A percentile compares a stretch with the other conserved stretches of the same genome.
Evolutionary conservation across 1,284 basidiomycete species (phyloP).

Genomic region (Kwoniella shivajii): DNA sequence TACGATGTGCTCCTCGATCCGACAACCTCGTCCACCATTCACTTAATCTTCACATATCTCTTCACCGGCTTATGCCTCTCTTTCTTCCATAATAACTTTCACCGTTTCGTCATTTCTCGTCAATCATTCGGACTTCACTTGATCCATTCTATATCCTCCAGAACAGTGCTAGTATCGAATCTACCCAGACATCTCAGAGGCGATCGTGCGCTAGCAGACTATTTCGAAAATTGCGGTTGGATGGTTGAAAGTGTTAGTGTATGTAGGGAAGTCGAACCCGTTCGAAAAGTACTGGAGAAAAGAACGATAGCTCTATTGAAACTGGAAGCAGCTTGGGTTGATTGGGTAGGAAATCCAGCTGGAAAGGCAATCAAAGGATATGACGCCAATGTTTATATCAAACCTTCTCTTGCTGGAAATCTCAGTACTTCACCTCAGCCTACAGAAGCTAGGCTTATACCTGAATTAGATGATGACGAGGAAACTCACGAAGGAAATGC

Average conservation of each 20-base stretch:
- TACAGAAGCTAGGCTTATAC: constrained; percentile 36
- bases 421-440: constrained; percentile 56
- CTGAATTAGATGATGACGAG: constrained; percentile 61
- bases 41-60: constrained; percentile 89
- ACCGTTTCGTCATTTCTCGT: constrained; percentile 83
- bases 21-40: constrained; percentile 79
- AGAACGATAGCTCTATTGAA: constrained; percentile 75
- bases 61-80: constrained; percentile 84
- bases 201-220: constrained; percentile 83
- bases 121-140: constrained; percentile 92
- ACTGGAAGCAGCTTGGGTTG: constrained; percentile 82
- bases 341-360: constrained; percentile 91
- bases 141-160: constrained; percentile 88
- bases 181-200: constrained; percentile 80
- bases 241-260: constrained; percentile 69
- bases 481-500: not conserved
- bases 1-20: constrained; percentile 79
- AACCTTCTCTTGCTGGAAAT: constrained; percentile 67
- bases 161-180: constrained; percentile 85
- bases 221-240: constrained; percentile 76
- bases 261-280: constrained; percentile 74
- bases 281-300: constrained; percentile 72
- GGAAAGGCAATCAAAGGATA: constrained; percentile 50
- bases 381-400: constrained; percentile 38
- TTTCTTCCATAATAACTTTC: constrained; percentile 85